These are phyloP conservation scores for Neospora caninum DNA, from an alignment of 169 alveolate genomes.

Conservation along the genomic window DNA sequence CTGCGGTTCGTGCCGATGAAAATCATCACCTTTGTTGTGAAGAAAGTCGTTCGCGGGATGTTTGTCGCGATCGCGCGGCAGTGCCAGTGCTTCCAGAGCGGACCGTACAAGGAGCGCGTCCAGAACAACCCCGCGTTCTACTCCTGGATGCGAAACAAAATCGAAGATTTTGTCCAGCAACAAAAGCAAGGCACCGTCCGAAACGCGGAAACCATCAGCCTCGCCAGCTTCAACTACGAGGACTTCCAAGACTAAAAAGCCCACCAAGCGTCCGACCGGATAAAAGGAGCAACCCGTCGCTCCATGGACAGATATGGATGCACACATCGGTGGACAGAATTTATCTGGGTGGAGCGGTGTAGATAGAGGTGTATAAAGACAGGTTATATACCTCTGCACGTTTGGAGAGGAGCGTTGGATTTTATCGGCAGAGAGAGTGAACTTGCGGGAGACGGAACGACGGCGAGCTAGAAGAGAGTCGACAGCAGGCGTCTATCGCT, in stretches of 20 bases:
- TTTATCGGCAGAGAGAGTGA: no score
- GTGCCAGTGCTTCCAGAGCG: conserved; percentile 67
- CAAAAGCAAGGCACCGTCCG: not conserved
- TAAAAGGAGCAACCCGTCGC: no score
- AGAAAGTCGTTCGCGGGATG: conserved; percentile 74
- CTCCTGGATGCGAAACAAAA: conserved; percentile 65
- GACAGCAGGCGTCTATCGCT: no score
- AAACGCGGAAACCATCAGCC: conserved; percentile 45
- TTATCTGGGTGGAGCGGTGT: no score
- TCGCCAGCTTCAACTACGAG: conserved; percentile 55
- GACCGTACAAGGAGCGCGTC: conserved; percentile 69
- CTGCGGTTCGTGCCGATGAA: conserved; percentile 73
- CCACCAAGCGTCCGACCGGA: no score
- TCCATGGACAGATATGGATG: no score
- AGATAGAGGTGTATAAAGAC: no score
- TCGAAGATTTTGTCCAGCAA: conserved; percentile 39
- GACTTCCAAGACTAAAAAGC: conserved; percentile 34
- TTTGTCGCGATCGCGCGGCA: conserved; percentile 72
- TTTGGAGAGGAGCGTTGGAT: no score
- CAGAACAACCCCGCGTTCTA: conserved; percentile 69
- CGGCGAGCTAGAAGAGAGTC: no score
- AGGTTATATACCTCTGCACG: no score
- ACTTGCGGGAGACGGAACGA: no score
- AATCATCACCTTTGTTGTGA: conserved; percentile 72
- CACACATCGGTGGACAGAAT: no score